phyloP scores from a whole-genome alignment of 192 early-diverging fungal species.

The Backusella psychrophila region DNA sequence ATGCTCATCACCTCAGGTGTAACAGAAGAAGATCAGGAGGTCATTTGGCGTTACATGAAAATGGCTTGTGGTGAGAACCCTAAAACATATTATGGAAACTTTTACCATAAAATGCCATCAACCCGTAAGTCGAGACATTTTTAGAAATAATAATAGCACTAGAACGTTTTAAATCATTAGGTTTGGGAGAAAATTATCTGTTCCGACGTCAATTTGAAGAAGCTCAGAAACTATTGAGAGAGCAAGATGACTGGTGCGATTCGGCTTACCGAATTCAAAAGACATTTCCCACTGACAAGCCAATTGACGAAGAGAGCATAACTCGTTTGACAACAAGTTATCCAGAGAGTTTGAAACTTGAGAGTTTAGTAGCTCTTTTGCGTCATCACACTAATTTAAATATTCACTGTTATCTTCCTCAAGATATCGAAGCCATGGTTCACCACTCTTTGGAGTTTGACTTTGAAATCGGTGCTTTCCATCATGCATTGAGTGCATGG shows the following conservation, averaged over 20 bases:
- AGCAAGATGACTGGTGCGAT: constrained; percentile 64
- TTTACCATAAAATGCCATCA: constrained; percentile 27
- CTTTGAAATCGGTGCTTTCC: constrained; percentile 59
- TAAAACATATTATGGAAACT: constrained; percentile 40
- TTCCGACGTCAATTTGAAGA: constrained; percentile 44
- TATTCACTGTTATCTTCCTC: constrained; percentile 51
- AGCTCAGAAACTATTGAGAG: constrained; percentile 34
- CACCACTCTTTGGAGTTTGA: constrained; percentile 53
- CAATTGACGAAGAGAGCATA: constrained; percentile 16
- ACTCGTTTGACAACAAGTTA: constrained; percentile 35
- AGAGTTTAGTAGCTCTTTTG: constrained; percentile 54
- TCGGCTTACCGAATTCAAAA: constrained; percentile 22
- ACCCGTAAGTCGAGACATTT: constrained; percentile 31
- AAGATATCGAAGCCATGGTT: constrained; percentile 61
- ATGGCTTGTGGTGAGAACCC: constrained; percentile 74
- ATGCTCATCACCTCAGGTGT: constrained; percentile 55
- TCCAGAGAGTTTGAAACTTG: constrained; percentile 46
- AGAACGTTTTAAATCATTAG: background rate
- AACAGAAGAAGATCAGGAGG: constrained; percentile 26
- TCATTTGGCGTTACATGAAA: constrained; percentile 59
- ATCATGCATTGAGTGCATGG: constrained; percentile 64
- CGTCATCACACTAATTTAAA: constrained; percentile 55
- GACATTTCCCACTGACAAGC: constrained; percentile 9
- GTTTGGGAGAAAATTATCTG: constrained; percentile 38
- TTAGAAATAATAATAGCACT: background rate